These are phyloP conservation scores for Coriaria nepalensis DNA, from an alignment of 306 rosid genomes.

Conservation along the genomic window DNA sequence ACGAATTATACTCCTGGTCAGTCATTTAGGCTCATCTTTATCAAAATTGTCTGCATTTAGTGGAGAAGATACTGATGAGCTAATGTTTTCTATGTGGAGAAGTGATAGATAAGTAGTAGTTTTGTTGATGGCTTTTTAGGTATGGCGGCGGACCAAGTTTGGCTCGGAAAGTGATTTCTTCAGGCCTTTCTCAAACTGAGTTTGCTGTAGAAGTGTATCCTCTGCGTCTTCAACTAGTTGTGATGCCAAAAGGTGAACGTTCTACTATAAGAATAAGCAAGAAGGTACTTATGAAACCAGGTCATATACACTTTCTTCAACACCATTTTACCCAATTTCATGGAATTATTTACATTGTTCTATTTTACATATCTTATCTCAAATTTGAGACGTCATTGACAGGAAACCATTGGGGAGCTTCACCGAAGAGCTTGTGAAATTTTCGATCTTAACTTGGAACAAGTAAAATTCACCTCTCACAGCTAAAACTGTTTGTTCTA, in stretches of 20 bases:
- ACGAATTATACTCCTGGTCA: conserved; percentile 46
- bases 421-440: conserved; percentile 81
- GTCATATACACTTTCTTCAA: conserved; percentile 14
- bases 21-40: neutral
- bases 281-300: conserved; percentile 51
- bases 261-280: conserved; percentile 79
- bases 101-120: neutral
- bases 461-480: conserved; percentile 39
- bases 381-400: conserved; percentile 32
- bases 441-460: conserved; percentile 73
- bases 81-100: neutral
- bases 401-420: conserved; percentile 95
- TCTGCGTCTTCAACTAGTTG: conserved; percentile 75
- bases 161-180: conserved; percentile 68
- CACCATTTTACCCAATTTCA: conserved; percentile 9
- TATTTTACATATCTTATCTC: conserved; percentile 11
- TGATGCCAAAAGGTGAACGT: conserved; percentile 64
- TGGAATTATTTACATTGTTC: conserved; percentile 5
- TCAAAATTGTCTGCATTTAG: no score
- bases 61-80: no score
- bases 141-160: conserved; percentile 93
- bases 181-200: conserved; percentile 83
- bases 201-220: conserved; percentile 94
- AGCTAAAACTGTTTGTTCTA: conserved; percentile 6
- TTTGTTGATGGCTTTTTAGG: conserved; percentile 36